These are phyloP conservation scores for Lotus japonicus DNA, from an alignment of 306 rosid species.

Conservation along the genomic window DNA sequence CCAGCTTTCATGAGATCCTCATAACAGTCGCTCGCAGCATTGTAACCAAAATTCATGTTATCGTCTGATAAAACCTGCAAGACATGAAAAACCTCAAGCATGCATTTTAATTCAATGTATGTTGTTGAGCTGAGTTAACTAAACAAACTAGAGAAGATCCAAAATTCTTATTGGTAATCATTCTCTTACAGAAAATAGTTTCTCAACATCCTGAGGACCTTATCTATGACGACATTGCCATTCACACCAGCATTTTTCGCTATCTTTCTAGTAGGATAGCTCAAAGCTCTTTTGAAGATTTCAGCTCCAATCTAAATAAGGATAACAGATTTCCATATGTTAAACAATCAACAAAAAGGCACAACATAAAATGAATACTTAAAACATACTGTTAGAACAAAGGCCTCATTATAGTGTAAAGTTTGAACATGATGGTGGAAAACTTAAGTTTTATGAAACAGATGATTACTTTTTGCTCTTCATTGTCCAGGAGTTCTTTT, in stretches of 20 bases:
- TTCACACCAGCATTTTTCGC: constrained; percentile 92
- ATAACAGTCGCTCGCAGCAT: constrained; percentile 69
- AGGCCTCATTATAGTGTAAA: not conserved
- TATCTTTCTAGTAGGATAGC: constrained; percentile 73
- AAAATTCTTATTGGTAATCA: not conserved
- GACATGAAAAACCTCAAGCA: not conserved
- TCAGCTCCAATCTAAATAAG: constrained; percentile 91
- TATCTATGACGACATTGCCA: constrained; percentile 74
- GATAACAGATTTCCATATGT: not conserved
- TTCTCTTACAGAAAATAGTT: constrained; percentile 19
- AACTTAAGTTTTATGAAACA: not conserved
- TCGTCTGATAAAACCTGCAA: constrained; percentile 57
- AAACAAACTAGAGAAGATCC: not conserved
- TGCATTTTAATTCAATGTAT: constrained; percentile 18
- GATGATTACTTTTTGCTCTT: constrained; percentile 65
- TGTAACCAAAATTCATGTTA: constrained; percentile 59
- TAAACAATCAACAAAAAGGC: not conserved
- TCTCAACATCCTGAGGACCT: constrained; percentile 47
- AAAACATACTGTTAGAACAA: not conserved
- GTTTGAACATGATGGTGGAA: not conserved
- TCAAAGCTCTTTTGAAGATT: constrained; percentile 73
- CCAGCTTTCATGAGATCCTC: constrained; percentile 85
- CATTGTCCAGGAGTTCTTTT: constrained; percentile 63
- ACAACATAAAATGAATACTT: not conserved
- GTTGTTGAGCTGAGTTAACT: not conserved